phyloP scores from a whole-genome alignment of 768 basidiomycete species.

The Boletales sp. region DNA sequence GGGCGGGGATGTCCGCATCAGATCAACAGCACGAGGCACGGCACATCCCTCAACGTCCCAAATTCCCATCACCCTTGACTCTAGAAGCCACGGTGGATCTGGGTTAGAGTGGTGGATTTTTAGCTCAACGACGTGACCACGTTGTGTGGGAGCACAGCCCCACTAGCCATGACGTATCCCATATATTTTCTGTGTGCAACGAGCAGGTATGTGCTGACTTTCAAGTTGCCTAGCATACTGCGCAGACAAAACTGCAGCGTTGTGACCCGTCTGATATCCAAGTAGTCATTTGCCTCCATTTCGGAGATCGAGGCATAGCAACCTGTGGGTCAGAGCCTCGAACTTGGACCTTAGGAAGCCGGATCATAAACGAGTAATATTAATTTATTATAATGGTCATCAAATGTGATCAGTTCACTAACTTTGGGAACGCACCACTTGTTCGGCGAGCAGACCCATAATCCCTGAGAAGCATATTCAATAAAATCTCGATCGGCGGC shows the following conservation, averaged over 20 bases:
- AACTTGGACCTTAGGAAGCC: not conserved
- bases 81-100: not conserved
- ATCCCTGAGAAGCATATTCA: constrained; percentile 2
- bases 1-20: not conserved
- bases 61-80: not conserved
- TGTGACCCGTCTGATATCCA: too few species aligned
- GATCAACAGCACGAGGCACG: constrained; percentile 1
- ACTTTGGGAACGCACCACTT: not conserved
- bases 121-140: not conserved
- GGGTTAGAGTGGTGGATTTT: not conserved
- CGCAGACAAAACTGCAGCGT: too few species aligned
- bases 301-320: not conserved
- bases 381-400: not conserved
- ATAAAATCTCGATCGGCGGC: not conserved
- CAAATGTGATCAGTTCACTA: not conserved
- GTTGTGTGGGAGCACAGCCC: not conserved
- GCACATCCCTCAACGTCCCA: not conserved
- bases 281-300: too few species aligned
- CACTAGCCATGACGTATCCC: not conserved
- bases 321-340: not conserved
- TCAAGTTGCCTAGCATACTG: too few species aligned
- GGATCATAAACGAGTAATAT: not conserved
- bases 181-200: not conserved
- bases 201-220: too few species aligned
- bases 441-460: not conserved